Evolutionary conservation across 176 grass and related monocot species (phyloP).

Genomic region (Musa beccarii): DNA sequence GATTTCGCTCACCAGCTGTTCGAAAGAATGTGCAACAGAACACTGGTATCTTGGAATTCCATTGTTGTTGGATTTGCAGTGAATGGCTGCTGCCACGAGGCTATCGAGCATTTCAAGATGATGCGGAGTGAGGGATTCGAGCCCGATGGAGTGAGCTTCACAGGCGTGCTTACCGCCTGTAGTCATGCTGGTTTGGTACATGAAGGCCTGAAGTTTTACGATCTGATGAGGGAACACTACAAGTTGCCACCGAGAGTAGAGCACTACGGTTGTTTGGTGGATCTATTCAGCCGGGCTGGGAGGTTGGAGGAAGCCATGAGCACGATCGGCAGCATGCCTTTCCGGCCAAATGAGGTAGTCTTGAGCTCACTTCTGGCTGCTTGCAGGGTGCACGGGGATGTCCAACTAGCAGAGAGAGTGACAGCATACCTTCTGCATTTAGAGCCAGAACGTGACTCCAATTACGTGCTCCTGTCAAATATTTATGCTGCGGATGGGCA

Average conservation of each 20-base stretch:
- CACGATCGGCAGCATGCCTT: conserved; percentile 34
- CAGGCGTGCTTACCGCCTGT: conserved; percentile 56
- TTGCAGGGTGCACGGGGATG: conserved; percentile 39
- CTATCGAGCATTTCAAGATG: conserved; percentile 39
- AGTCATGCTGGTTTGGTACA: conserved; percentile 43
- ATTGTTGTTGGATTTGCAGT: conserved; percentile 42
- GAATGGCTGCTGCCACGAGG: conserved; percentile 33
- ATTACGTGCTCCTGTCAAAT: conserved; percentile 70
- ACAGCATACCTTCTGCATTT: conserved; percentile 49
- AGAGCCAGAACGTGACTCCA: conserved; percentile 43
- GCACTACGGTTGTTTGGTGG: conserved; percentile 66
- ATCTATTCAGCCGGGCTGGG: conserved; percentile 54
- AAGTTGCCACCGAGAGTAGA: conserved; percentile 37
- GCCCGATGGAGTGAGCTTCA: conserved; percentile 50
- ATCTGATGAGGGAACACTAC: conserved; percentile 31
- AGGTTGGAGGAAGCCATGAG: conserved; percentile 40
- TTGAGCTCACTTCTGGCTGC: conserved; percentile 53
- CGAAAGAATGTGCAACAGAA: conserved; percentile 29
- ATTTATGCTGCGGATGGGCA: conserved; percentile 40
- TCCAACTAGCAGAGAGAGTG: conserved; percentile 45
- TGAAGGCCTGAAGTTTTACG: conserved; percentile 36
- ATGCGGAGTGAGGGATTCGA: conserved; percentile 47
- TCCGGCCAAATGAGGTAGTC: conserved; percentile 62
- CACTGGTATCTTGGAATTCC: conserved; percentile 53
- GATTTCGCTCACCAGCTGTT: conserved; percentile 55